phyloP scores from a whole-genome alignment of 2,329 filamentous ascomycete species.

The Pseudogymnoascus sp. region DNA sequence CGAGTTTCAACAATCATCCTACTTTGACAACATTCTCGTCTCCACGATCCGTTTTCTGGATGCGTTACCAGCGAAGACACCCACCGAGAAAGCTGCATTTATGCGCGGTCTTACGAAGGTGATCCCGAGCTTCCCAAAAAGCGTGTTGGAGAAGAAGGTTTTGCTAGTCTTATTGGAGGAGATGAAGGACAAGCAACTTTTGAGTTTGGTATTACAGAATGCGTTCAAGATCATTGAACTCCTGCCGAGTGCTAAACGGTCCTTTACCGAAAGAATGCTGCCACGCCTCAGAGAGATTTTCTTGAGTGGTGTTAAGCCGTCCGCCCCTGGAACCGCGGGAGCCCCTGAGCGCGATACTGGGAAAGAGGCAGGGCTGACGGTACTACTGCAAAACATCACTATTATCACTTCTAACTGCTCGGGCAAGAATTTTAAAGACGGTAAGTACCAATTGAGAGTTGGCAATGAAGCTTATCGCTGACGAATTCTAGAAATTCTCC shows the following conservation, averaged over 20 bases:
- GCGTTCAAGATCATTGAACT: constrained; percentile 82
- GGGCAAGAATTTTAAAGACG: constrained; percentile 91
- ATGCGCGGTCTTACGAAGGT: constrained; percentile 83
- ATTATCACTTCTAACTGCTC: constrained; percentile 72
- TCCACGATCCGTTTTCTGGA: constrained; percentile 95
- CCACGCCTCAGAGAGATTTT: constrained; percentile 80
- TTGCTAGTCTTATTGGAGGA: constrained; percentile 85
- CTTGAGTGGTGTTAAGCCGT: constrained; percentile 49
- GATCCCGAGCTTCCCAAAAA: constrained; percentile 83
- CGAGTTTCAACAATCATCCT: constrained; percentile 91
- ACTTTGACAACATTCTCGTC: constrained; percentile 94
- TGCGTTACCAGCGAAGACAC: constrained; percentile 81
- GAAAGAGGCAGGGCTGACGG: constrained; percentile 84
- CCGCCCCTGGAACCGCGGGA: constrained; percentile 31
- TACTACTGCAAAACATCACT: constrained; percentile 76
- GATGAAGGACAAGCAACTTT: constrained; percentile 81
- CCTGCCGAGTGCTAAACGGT: constrained; percentile 67
- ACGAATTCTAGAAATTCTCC: constrained; percentile 64
- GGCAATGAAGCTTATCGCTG: constrained; percentile 14
- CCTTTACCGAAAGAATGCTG: constrained; percentile 81
- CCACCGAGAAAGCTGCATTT: constrained; percentile 85
- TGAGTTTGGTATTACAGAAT: constrained; percentile 81
- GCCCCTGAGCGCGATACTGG: constrained; percentile 68
- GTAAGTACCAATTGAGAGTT: constrained; percentile 38
- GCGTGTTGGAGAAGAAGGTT: constrained; percentile 91